A percentile compares a stretch with the other conserved stretches of the same genome.
Conservation (phyloP, 805 yeast genomes). For the Aciculoconidium aculeatum region DNA sequence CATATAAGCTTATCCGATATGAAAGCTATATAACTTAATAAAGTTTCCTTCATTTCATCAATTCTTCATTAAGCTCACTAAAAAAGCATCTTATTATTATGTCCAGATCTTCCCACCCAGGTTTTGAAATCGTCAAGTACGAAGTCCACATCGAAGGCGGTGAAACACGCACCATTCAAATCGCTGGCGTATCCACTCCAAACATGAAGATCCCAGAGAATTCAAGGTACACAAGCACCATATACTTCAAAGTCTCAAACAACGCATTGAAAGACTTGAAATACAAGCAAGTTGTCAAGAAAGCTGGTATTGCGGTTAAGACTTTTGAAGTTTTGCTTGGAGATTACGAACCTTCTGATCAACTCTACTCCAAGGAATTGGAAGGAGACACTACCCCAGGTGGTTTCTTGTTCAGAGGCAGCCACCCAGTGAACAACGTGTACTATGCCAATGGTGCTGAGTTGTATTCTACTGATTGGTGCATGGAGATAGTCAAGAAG, state of each 20-base stretch:
- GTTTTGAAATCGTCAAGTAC: constrained; percentile 28
- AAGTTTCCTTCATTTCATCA: no score
- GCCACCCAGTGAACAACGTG: constrained; percentile 24
- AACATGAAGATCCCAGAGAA: constrained; percentile 32
- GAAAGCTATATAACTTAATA: no score
- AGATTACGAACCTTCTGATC: constrained; percentile 27
- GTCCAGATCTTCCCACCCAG: no score
- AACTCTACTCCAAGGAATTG: constrained; percentile 23
- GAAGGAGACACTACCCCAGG: constrained; percentile 33
- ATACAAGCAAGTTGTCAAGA: constrained; percentile 32
- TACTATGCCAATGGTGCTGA: constrained; percentile 29
- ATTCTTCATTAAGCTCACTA: no score
- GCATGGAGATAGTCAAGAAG: constrained; percentile 28
- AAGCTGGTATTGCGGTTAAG: constrained; percentile 29
- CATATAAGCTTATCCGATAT: no score
- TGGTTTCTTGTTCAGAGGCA: constrained; percentile 34
- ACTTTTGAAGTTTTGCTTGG: constrained; percentile 26
- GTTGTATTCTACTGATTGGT: constrained; percentile 27
- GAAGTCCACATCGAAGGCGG: constrained; percentile 26
- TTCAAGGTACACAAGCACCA: constrained; percentile 25
- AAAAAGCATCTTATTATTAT: no score
- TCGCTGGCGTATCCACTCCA: constrained; percentile 18
- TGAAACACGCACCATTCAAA: constrained; percentile 18
- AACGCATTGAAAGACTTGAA: constrained; percentile 23
- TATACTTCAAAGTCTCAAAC: constrained; percentile 27